These are phyloP conservation scores for Cyclotella sp. DNA, from an alignment of 108 stramenopile genomes.

Conservation along the genomic window DNA sequence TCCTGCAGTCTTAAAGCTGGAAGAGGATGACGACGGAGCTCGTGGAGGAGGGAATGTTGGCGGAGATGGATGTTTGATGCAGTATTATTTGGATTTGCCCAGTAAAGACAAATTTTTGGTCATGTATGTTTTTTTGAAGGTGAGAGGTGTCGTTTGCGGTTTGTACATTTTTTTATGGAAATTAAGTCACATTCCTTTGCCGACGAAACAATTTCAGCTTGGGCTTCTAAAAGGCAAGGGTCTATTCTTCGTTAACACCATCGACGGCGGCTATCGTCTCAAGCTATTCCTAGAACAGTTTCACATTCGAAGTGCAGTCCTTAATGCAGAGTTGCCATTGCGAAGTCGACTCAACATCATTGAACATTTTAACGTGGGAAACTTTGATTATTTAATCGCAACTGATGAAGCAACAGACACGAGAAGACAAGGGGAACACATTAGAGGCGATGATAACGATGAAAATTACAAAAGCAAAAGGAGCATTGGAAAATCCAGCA, in stretches of 20 bases:
- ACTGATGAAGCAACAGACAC: conserved; percentile 90
- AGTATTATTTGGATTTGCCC: conserved; percentile 88
- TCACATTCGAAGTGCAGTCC: conserved; percentile 93
- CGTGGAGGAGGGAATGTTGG: conserved; percentile 9
- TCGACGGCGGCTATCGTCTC: conserved; percentile 91
- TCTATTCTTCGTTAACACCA: conserved; percentile 96
- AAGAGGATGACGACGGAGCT: conserved; percentile 77
- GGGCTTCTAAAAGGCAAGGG: conserved; percentile 96
- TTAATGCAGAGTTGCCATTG: conserved; percentile 96
- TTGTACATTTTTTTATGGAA: neutral
- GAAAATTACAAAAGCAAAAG: conserved; percentile 45
- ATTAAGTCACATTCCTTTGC: neutral
- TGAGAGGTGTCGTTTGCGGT: neutral
- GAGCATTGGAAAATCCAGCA: conserved; percentile 52
- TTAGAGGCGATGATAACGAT: conserved; percentile 51
- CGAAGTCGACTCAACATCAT: conserved; percentile 94
- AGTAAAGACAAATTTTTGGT: conserved; percentile 92
- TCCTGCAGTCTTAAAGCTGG: conserved; percentile 93
- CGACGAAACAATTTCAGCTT: conserved; percentile 39
- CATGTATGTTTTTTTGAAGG: conserved; percentile 89
- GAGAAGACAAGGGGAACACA: conserved; percentile 22
- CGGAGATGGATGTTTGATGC: conserved; percentile 75
- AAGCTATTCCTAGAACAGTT: conserved; percentile 99
- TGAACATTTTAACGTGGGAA: conserved; percentile 98
- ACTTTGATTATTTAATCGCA: conserved; percentile 98